phyloP scores from a whole-genome alignment of 2,329 filamentous ascomycete species.

The Nothophoma quercina region DNA sequence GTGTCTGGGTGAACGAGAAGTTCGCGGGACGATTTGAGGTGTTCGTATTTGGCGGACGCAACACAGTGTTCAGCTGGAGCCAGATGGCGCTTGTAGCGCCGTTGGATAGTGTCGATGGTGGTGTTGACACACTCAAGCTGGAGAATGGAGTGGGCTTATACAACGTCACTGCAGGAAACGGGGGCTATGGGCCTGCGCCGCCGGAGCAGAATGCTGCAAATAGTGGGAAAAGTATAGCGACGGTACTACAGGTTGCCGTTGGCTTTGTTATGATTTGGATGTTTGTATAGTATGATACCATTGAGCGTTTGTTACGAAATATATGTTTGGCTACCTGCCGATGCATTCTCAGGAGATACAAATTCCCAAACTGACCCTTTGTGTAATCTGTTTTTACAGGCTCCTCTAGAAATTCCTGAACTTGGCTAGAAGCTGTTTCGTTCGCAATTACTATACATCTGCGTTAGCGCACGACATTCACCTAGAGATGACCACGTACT shows the following conservation, averaged over 20 bases:
- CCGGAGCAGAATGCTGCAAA: conserved; percentile 5
- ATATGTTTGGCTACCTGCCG: no score
- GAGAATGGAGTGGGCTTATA: conserved; percentile 23
- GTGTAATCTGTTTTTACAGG: no score
- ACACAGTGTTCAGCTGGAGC: conserved; percentile 62
- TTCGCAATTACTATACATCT: no score
- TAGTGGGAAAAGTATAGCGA: background rate
- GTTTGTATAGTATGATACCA: conserved; percentile 9
- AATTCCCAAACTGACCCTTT: no score
- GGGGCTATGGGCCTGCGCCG: conserved; percentile 11
- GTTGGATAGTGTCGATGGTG: conserved; percentile 47
- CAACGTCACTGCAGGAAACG: conserved; percentile 15
- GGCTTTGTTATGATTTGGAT: conserved; percentile 1
- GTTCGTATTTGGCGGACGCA: conserved; percentile 62
- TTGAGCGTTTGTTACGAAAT: no score
- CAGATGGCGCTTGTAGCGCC: conserved; percentile 66
- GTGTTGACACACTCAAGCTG: conserved; percentile 25
- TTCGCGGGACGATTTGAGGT: conserved; percentile 63
- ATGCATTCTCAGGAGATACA: no score
- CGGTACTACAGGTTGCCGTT: background rate
- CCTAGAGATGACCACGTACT: no score
- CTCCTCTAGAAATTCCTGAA: no score
- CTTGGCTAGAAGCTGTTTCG: no score
- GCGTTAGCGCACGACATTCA: no score
- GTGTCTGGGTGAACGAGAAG: conserved; percentile 57